Evolutionary conservation across 257 asterid genomes (phyloP).

Genomic region (Voacanga thouarsii): DNA sequence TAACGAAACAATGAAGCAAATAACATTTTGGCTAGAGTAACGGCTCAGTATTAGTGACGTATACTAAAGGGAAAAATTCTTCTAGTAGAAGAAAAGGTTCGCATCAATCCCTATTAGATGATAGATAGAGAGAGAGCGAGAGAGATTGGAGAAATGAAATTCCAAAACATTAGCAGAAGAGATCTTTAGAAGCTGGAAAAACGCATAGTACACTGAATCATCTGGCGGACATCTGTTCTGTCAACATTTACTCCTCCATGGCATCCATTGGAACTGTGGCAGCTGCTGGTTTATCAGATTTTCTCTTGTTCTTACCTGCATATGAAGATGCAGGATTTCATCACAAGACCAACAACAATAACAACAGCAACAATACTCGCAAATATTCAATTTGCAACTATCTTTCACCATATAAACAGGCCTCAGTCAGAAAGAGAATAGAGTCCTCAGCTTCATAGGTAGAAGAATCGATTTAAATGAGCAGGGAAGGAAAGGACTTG

Average conservation of each 20-base stretch:
- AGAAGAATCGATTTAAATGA: not conserved
- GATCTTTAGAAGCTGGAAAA: not conserved
- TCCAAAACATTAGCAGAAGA: not conserved
- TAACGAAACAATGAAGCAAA: not conserved
- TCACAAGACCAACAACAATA: conserved; percentile 5
- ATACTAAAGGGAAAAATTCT: not conserved
- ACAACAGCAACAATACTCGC: not conserved
- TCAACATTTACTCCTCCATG: conserved; percentile 48
- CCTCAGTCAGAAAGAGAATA: not conserved
- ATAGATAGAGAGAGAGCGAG: not conserved
- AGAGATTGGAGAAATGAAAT: not conserved
- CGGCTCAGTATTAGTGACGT: not conserved
- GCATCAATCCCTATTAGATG: not conserved
- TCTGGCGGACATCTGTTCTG: not conserved
- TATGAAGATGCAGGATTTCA: not conserved
- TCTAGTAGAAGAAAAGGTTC: not conserved
- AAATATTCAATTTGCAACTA: not conserved
- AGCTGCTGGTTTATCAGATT: conserved; percentile 28
- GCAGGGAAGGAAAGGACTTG: not conserved
- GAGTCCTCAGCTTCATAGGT: too few relatives aligned
- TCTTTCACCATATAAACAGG: not conserved
- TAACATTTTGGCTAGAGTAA: not conserved
- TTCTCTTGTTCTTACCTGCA: conserved; percentile 51
- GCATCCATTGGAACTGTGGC: conserved; percentile 39
- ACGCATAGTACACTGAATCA: not conserved